phyloP scores from a whole-genome alignment of 225 moss, liverwort and hornwort genomes.

The Neckera pumila region DNA sequence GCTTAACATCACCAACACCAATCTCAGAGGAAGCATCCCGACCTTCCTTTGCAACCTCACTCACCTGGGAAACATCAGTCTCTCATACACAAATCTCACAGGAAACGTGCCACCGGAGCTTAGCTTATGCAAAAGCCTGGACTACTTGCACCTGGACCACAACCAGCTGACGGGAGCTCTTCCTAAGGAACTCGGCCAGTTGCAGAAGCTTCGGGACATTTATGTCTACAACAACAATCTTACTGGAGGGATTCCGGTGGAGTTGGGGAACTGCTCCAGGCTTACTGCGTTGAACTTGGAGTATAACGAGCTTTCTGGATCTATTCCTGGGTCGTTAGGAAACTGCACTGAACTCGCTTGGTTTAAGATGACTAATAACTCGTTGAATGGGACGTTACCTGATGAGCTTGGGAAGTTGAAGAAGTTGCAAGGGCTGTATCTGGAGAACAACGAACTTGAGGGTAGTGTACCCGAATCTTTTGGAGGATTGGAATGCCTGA shows the following conservation, averaged over 20 bases:
- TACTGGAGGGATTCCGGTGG: neutral
- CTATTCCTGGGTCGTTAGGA: conserved; percentile 7
- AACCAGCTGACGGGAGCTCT: neutral
- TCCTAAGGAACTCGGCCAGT: neutral
- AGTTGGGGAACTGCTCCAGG: conserved; percentile 11
- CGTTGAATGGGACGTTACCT: conserved; percentile 5
- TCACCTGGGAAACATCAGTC: neutral
- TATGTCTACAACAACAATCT: conserved; percentile 8
- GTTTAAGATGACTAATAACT: conserved; percentile 1
- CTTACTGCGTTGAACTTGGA: neutral
- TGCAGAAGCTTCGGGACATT: neutral
- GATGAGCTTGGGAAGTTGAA: neutral
- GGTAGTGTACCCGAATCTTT: neutral
- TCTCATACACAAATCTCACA: neutral
- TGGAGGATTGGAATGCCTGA: neutral
- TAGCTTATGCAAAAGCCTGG: neutral
- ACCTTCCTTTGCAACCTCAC: conserved; percentile 9
- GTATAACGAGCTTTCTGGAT: neutral
- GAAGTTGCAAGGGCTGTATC: neutral
- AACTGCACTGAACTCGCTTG: conserved; percentile 9
- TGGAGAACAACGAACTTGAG: neutral
- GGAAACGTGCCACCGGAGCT: conserved; percentile 1
- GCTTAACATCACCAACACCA: neutral
- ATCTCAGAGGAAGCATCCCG: neutral
- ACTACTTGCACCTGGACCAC: conserved; percentile 1